Evolutionary conservation across 2,329 filamentous ascomycete genomes (phyloP).

Genomic region (Cladophialophora yegresii): DNA sequence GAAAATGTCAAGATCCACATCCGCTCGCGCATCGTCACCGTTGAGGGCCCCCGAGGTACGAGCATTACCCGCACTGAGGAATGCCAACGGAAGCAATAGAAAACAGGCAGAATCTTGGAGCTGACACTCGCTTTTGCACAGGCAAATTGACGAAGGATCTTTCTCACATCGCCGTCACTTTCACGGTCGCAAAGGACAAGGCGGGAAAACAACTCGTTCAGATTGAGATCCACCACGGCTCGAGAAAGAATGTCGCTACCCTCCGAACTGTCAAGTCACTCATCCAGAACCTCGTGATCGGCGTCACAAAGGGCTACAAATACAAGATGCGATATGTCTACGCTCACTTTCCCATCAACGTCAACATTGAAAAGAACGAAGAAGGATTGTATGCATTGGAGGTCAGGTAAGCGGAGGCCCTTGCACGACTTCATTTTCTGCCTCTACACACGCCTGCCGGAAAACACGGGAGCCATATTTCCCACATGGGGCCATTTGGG

Average conservation of each 20-base stretch:
- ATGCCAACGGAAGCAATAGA: background rate
- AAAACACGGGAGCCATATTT: background rate
- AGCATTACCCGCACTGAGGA: constrained; percentile 36
- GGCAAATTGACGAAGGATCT: constrained; percentile 97
- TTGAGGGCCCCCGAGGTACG: constrained; percentile 87
- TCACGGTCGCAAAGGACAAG: constrained; percentile 76
- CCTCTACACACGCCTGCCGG: background rate
- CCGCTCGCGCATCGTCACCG: constrained; percentile 94
- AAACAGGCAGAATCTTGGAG: background rate
- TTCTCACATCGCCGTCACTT: constrained; percentile 93
- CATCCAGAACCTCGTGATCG: constrained; percentile 98
- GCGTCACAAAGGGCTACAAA: constrained; percentile 98
- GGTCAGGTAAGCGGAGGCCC: constrained; percentile 72
- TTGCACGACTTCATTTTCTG: background rate
- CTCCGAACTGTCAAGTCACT: constrained; percentile 96
- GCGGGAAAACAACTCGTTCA: constrained; percentile 63
- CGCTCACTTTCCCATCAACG: constrained; percentile 99
- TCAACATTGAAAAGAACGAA: constrained; percentile 95
- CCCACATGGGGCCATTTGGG: background rate
- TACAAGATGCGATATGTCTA: constrained; percentile 99
- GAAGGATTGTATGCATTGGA: constrained; percentile 90
- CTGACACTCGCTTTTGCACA: constrained; percentile 43
- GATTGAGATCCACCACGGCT: constrained; percentile 98
- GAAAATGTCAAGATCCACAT: constrained; percentile 98
- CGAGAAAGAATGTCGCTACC: constrained; percentile 95